A percentile compares a stretch with the other conserved stretches of the same genome.
These are phyloP conservation scores for Chlamydomonas sp. DNA, from an alignment of 139 green algal species.

Conservation along the genomic window DNA sequence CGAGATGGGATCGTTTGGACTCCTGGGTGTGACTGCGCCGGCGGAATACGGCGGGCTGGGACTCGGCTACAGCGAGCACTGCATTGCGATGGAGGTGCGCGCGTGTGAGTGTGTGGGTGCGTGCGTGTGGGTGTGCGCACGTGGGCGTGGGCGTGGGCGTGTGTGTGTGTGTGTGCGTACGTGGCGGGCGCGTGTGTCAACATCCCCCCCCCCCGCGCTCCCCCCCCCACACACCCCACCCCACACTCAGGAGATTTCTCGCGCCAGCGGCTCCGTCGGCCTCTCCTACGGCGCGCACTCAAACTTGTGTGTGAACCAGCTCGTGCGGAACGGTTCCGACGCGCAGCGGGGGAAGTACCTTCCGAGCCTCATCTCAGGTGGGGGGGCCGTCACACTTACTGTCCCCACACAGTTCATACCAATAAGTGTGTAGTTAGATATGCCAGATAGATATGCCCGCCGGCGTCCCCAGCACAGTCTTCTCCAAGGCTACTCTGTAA, in stretches of 20 bases:
- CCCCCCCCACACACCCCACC: not conserved
- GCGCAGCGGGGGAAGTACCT: slow-evolving; percentile 72
- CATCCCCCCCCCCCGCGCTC: not conserved
- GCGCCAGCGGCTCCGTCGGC: slow-evolving; percentile 70
- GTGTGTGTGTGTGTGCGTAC: too few relatives aligned
- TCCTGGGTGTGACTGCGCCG: slow-evolving; percentile 78
- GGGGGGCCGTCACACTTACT: too few relatives aligned
- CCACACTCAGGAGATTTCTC: slow-evolving; percentile 62
- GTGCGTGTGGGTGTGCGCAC: not conserved
- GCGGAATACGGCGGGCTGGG: slow-evolving; percentile 76
- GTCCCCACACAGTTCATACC: not conserved
- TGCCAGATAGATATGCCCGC: not conserved
- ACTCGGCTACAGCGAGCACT: slow-evolving; percentile 78
- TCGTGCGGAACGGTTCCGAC: slow-evolving; percentile 66
- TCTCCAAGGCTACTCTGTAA: too few relatives aligned
- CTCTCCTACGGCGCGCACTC: slow-evolving; percentile 85
- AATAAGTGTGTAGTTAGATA: too few relatives aligned
- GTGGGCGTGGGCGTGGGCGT: too few relatives aligned
- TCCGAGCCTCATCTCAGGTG: slow-evolving; percentile 61
- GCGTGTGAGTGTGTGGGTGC: not conserved
- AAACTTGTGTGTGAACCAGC: slow-evolving; percentile 93
- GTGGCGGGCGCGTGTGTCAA: not conserved
- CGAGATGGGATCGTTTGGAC: slow-evolving; percentile 73
- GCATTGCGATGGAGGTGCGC: slow-evolving; percentile 82
- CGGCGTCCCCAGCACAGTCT: too few relatives aligned